phyloP scores from a whole-genome alignment of 768 basidiomycete genomes.

The Dictyophora rubrovolvata region DNA sequence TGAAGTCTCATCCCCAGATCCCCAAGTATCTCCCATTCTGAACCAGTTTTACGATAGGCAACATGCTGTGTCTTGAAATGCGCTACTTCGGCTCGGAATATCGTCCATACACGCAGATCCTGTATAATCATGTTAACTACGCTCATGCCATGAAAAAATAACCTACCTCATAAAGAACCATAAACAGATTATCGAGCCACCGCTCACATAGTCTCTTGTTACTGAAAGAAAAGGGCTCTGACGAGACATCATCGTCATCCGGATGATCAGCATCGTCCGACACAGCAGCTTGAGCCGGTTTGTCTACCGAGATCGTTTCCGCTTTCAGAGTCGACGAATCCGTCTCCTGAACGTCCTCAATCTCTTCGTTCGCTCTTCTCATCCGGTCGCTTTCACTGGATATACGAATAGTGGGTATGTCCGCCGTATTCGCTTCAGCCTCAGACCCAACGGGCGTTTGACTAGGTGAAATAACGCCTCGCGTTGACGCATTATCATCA shows the following conservation, averaged over 20 bases:
- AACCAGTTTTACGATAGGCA: constrained; percentile 91
- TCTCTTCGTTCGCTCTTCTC: constrained; percentile 31
- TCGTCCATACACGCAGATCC: constrained; percentile 97
- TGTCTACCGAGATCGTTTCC: constrained; percentile 11
- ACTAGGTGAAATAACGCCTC: constrained; percentile 42
- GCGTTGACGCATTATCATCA: constrained; percentile 69
- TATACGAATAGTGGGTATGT: constrained; percentile 63
- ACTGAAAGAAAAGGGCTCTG: constrained; percentile 80
- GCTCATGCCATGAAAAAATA: background rate
- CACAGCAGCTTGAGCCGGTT: constrained; percentile 34
- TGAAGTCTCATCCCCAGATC: constrained; percentile 88
- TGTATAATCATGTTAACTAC: constrained; percentile 20
- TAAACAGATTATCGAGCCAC: constrained; percentile 97
- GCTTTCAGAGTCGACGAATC: constrained; percentile 20
- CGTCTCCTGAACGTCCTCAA: constrained; percentile 21
- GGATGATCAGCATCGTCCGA: constrained; percentile 13
- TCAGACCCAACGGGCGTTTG: constrained; percentile 26
- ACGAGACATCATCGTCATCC: constrained; percentile 10
- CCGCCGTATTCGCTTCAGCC: constrained; percentile 17
- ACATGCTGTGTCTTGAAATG: constrained; percentile 99
- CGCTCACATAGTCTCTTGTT: constrained; percentile 95
- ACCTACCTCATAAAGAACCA: constrained; percentile 91
- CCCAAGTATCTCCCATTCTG: constrained; percentile 98
- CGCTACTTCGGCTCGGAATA: constrained; percentile 95
- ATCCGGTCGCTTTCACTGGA: constrained; percentile 60